A percentile compares a stretch with the other conserved stretches of the same genome.
These are phyloP conservation scores for Yamadazyma epiphylla DNA, from an alignment of 1,139 yeast genomes.

Conservation along the genomic window DNA sequence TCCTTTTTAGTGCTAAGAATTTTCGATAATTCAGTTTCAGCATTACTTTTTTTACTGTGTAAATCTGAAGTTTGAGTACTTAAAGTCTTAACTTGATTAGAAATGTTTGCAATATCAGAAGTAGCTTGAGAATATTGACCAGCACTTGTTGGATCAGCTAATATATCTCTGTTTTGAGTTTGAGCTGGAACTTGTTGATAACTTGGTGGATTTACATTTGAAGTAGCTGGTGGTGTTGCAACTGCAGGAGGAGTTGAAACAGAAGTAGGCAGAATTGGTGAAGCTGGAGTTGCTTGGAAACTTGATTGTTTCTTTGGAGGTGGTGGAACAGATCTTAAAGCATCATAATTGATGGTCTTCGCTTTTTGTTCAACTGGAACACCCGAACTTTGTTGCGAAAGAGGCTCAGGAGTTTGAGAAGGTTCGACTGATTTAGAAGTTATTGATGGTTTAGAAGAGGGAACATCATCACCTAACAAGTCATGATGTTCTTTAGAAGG, in stretches of 20 bases:
- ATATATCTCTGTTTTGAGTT: conserved; percentile 30
- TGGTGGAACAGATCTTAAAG: conserved; percentile 47
- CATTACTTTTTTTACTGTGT: conserved; percentile 66
- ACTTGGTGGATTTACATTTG: conserved; percentile 2
- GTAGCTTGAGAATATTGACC: conserved; percentile 74
- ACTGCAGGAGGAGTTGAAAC: conserved; percentile 11
- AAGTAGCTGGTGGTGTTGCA: conserved; percentile 8
- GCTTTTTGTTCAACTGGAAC: conserved; percentile 6
- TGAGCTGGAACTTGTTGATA: conserved; percentile 5
- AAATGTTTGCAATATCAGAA: conserved; percentile 80
- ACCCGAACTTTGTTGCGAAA: conserved; percentile 1
- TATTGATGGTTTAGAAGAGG: conserved; percentile 6
- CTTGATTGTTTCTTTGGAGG: conserved; percentile 25
- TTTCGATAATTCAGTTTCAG: conserved; percentile 70
- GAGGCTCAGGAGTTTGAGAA: conserved; percentile 6
- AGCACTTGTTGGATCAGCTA: conserved; percentile 58
- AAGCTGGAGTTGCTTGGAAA: conserved; percentile 10
- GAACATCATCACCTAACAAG: conserved; percentile 25
- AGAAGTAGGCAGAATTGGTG: too few relatives aligned
- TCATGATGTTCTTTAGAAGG: conserved; percentile 17
- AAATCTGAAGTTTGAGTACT: conserved; percentile 69
- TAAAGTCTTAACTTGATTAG: conserved; percentile 79
- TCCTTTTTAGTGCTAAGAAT: conserved; percentile 65
- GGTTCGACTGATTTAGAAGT: conserved; percentile 5
- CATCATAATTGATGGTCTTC: conserved; percentile 41